Evolutionary conservation across 2,329 filamentous ascomycete genomes (phyloP), one percentile per base, ranked within the genome.

Genomic region (Fusarium subglutinans): DNA sequence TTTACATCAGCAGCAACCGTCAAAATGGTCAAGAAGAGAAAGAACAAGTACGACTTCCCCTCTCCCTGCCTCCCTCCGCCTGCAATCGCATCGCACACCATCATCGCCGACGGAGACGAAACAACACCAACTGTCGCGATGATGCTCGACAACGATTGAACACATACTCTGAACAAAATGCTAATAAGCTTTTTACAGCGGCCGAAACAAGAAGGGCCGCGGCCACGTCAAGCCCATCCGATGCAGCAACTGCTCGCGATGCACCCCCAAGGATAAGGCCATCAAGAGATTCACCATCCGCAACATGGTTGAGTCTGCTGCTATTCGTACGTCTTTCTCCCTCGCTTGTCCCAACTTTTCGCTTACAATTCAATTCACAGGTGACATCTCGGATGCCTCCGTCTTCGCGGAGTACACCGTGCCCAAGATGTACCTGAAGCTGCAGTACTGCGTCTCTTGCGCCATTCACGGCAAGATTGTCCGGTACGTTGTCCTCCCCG

Each of bases 351-450:
- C 35, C 56, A 77, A 20, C 24, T 12, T 14, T 72, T 44, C 30
- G 62, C 73, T 75, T 40, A 75, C 69, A 67, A 57, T 55, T 37
- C 28, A 30, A 30, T 30, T 51, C 66, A 66, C 83, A 98, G 96
- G 96, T 95, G 96, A 99, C 94, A 99, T 99, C 90, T 98, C 95
- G 80, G 96, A 99, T 87, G 96, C 97, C 84, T 98, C 96, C 84
- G 96, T 99, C 88, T 99, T 98, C 89, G 87, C 93, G 83, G 96
- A 99, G 90, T 99, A 99, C 91, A 95, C 95, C 81, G 96, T 99
- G 84, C 96, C 96, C 89, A 99, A 99, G 94, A 99, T 99, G 97
- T 99, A 99, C 94, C 91, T 99, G 89, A 99, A 99, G 93, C 93
- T 99, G 87, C 96, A 99, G 91, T 99, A 99, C 94, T 99, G 96